Percentiles rank a stretch among this genome's conserved stretches.
Evolutionary conservation across 495 filamentous ascomycete species (phyloP).

Genomic region (Aspergillus hancockii): DNA sequence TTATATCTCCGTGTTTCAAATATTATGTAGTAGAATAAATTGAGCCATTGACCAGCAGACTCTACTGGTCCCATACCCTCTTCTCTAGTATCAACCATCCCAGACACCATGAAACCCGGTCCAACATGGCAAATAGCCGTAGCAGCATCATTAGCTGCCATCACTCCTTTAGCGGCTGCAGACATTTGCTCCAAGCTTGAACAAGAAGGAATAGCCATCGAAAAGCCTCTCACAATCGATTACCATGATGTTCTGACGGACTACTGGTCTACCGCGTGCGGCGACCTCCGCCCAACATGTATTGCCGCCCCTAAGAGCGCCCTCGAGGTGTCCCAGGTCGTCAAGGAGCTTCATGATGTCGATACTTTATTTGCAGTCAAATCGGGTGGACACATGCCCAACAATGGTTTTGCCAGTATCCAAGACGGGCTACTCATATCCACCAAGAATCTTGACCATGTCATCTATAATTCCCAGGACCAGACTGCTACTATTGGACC

Average conservation of each 20-base stretch:
- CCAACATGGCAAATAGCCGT: constrained; percentile 22
- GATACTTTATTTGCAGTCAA: constrained; percentile 43
- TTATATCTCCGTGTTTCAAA: background rate
- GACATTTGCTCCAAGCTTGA: constrained; percentile 41
- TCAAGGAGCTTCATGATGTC: constrained; percentile 38
- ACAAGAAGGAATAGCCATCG: constrained; percentile 28
- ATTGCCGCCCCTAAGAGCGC: constrained; percentile 41
- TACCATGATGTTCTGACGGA: constrained; percentile 32
- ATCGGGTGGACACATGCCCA: constrained; percentile 48
- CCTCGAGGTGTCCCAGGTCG: constrained; percentile 37
- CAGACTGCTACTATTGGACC: constrained; percentile 42
- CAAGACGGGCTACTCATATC: constrained; percentile 42
- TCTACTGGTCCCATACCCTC: background rate
- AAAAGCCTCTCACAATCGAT: constrained; percentile 28
- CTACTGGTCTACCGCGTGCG: constrained; percentile 45
- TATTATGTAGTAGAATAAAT: background rate
- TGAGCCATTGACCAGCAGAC: background rate
- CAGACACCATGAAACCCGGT: constrained; percentile 21
- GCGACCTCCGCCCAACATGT: constrained; percentile 41
- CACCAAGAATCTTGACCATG: constrained; percentile 39
- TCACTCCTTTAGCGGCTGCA: constrained; percentile 27
- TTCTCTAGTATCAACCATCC: background rate
- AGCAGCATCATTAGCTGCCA: constrained; percentile 22
- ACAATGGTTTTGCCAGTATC: constrained; percentile 46
- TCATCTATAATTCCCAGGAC: constrained; percentile 34